These are phyloP conservation scores for Venturia nashicola DNA, from an alignment of 2,329 filamentous ascomycete genomes.

Conservation along the genomic window DNA sequence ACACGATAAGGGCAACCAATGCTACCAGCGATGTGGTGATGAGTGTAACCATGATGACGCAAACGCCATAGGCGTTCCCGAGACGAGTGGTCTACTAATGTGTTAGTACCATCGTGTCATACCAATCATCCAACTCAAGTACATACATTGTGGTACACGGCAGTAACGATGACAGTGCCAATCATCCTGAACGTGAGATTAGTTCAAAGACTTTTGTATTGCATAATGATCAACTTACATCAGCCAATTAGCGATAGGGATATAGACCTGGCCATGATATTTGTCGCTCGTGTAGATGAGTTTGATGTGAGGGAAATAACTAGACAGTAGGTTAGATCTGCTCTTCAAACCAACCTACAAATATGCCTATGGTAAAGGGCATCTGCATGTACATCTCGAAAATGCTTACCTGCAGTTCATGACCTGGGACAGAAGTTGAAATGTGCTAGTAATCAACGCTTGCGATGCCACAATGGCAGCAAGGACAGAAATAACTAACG, in stretches of 20 bases:
- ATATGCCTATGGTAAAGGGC: too few relatives aligned
- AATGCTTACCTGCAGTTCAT: conserved; percentile 42
- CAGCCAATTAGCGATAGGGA: conserved; percentile 58
- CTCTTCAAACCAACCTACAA: too few relatives aligned
- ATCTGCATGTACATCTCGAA: too few relatives aligned
- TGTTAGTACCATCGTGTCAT: background rate
- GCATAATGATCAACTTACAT: too few relatives aligned
- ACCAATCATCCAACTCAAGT: conserved; percentile 31
- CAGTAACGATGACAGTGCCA: conserved; percentile 61
- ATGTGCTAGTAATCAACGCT: conserved; percentile 65
- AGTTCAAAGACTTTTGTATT: too few relatives aligned
- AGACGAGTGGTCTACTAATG: conserved; percentile 22
- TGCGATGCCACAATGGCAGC: conserved; percentile 67
- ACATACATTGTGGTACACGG: conserved; percentile 51
- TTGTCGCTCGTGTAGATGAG: conserved; percentile 50
- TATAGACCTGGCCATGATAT: conserved; percentile 66
- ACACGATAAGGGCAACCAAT: conserved; percentile 59
- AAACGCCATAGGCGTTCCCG: conserved; percentile 66
- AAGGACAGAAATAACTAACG: conserved; percentile 54
- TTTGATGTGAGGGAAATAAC: conserved; percentile 66
- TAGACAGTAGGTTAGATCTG: conserved; percentile 14
- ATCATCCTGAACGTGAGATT: conserved; percentile 50
- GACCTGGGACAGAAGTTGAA: conserved; percentile 58
- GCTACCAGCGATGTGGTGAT: conserved; percentile 66
- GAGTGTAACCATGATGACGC: conserved; percentile 70